These are phyloP conservation scores for Rhodotorula diobovata DNA, from an alignment of 768 basidiomycete genomes.

Conservation along the genomic window DNA sequence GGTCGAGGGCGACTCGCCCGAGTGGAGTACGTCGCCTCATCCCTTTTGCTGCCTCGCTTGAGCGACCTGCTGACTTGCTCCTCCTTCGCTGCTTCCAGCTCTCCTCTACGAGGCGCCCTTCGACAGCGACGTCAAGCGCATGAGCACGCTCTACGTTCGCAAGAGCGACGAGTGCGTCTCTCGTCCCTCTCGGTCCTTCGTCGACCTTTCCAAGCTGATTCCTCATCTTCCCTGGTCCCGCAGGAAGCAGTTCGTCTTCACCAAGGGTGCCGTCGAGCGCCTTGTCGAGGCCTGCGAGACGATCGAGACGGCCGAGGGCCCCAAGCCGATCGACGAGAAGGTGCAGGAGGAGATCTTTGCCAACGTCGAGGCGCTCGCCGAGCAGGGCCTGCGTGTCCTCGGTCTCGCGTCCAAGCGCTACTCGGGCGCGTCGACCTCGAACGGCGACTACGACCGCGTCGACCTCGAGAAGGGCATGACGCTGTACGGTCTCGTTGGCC, in stretches of 20 bases:
- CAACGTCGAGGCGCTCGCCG: constrained; percentile 47
- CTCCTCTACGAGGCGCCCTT: constrained; percentile 51
- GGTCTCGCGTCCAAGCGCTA: constrained; percentile 45
- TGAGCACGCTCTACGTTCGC: constrained; percentile 44
- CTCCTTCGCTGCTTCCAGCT: not conserved
- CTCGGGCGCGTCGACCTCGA: constrained; percentile 45
- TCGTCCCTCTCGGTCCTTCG: not conserved
- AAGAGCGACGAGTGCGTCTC: constrained; percentile 15
- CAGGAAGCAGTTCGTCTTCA: constrained; percentile 41
- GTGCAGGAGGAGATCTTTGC: constrained; percentile 42
- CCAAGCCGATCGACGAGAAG: constrained; percentile 42
- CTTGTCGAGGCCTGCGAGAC: constrained; percentile 54
- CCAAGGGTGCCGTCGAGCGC: constrained; percentile 46
- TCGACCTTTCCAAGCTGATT: not conserved
- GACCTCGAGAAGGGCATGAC: constrained; percentile 54
- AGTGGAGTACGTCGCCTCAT: constrained; percentile 33
- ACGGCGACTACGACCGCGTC: constrained; percentile 45
- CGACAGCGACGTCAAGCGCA: constrained; percentile 53
- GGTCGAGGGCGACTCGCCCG: constrained; percentile 37
- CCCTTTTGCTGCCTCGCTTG: not conserved
- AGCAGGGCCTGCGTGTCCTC: constrained; percentile 50
- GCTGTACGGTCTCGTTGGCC: constrained; percentile 59
- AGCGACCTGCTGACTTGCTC: not conserved
- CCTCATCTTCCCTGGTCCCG: not conserved
- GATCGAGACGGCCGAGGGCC: constrained; percentile 42